Conservation (phyloP, 83 land plant species). For the Picea engelmannii region DNA sequence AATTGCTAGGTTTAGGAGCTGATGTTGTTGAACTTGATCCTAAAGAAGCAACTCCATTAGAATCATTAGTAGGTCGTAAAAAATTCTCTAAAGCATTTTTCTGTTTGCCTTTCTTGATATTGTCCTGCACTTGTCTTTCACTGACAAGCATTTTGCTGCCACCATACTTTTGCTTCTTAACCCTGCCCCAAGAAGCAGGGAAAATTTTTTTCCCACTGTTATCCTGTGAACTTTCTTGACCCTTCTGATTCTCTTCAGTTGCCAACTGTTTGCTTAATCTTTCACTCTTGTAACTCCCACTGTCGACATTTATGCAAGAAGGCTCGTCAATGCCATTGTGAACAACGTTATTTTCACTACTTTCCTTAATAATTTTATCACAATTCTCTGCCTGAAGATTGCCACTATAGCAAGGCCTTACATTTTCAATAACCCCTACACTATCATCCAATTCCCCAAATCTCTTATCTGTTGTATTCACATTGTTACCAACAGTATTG, state of each 20-base stretch:
- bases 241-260: neutral
- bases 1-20: neutral
- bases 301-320: no score
- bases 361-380: neutral
- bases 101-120: neutral
- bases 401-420: neutral
- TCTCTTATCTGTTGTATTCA: neutral
- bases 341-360: neutral
- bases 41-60: neutral
- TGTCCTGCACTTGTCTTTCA: neutral
- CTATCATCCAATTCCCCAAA: neutral
- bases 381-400: neutral
- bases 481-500: neutral
- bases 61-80: neutral
- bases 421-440: neutral
- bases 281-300: no score
- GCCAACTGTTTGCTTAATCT: neutral
- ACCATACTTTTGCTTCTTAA: neutral
- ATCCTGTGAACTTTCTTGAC: neutral
- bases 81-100: neutral
- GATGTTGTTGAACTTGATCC: neutral
- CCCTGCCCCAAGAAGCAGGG: neutral
- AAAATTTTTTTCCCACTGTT: neutral
- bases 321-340: neutral
- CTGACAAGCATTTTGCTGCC: neutral